Conservation (phyloP, 208 protist species). For the Strigomonas culicis region DNA sequence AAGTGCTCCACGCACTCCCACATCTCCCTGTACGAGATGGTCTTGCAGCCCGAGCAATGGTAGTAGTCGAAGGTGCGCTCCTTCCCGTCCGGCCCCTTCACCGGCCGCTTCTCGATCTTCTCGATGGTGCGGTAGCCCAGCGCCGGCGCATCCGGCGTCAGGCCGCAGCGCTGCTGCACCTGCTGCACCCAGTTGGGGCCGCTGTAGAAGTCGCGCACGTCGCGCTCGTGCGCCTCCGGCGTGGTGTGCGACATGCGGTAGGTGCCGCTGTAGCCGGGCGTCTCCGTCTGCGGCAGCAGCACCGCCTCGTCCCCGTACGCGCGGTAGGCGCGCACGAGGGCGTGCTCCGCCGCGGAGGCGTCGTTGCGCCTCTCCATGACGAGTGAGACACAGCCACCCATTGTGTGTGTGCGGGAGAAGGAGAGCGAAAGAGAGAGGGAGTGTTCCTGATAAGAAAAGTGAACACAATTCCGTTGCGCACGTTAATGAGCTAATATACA, state of each 20-base stretch:
- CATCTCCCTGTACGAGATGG: slow-evolving; percentile 40
- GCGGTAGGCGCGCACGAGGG: slow-evolving; percentile 29
- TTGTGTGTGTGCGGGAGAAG: slow-evolving; percentile 10
- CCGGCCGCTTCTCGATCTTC: slow-evolving; percentile 37
- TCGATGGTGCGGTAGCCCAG: slow-evolving; percentile 57
- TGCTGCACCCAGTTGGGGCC: slow-evolving; percentile 31
- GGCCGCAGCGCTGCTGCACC: slow-evolving; percentile 20
- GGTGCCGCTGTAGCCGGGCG: slow-evolving; percentile 24
- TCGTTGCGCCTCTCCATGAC: slow-evolving; percentile 32
- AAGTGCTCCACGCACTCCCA: slow-evolving; percentile 46
- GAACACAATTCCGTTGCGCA: neutral
- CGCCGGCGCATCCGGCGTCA: slow-evolving; percentile 21
- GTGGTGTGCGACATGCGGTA: slow-evolving; percentile 37
- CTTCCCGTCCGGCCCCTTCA: slow-evolving; percentile 24
- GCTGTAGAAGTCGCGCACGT: slow-evolving; percentile 32
- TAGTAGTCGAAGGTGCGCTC: slow-evolving; percentile 37
- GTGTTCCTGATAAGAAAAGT: too few relatives aligned
- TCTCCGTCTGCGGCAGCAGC: slow-evolving; percentile 27
- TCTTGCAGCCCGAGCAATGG: slow-evolving; percentile 33
- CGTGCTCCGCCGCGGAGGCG: slow-evolving; percentile 23
- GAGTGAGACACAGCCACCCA: slow-evolving; percentile 48
- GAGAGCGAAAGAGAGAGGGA: slow-evolving; percentile 3
- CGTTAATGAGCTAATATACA: neutral
- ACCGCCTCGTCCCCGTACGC: slow-evolving; percentile 28
- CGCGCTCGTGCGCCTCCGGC: slow-evolving; percentile 29